These are phyloP conservation scores for Knoxia roxburghii DNA, from an alignment of 257 asterid species.

Conservation along the genomic window DNA sequence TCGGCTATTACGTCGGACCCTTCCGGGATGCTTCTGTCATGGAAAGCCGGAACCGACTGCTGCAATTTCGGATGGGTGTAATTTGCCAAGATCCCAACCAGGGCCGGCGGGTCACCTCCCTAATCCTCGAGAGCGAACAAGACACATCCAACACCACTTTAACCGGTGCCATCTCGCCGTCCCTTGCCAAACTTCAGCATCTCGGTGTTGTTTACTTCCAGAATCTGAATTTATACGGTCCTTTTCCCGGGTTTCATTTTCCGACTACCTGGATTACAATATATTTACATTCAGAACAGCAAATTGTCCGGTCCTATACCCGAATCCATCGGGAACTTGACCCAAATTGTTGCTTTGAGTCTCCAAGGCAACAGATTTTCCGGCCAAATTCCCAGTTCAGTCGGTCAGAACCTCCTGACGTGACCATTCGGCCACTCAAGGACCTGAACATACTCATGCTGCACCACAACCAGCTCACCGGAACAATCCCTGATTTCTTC, in stretches of 20 bases:
- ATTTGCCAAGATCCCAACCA: constrained; percentile 28
- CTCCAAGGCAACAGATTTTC: constrained; percentile 54
- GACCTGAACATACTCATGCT: constrained; percentile 31
- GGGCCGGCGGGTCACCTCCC: constrained; percentile 51
- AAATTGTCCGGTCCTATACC: constrained; percentile 55
- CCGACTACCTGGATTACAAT: constrained; percentile 27
- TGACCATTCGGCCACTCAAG: constrained; percentile 41
- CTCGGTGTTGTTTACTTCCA: constrained; percentile 34
- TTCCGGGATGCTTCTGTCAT: constrained; percentile 44
- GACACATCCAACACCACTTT: constrained; percentile 26
- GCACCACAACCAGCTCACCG: constrained; percentile 43
- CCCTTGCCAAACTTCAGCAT: constrained; percentile 45
- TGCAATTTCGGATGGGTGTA: constrained; percentile 60
- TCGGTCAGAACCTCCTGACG: constrained; percentile 50
- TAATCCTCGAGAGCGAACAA: constrained; percentile 27
- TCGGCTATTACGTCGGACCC: constrained; percentile 68
- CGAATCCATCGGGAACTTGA: constrained; percentile 23
- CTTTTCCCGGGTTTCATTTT: constrained; percentile 45
- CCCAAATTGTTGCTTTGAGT: constrained; percentile 26
- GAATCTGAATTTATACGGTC: constrained; percentile 48
- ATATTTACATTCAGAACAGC: constrained; percentile 47
- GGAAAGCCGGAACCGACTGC: constrained; percentile 75
- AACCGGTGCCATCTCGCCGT: constrained; percentile 56
- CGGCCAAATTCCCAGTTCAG: constrained; percentile 50
- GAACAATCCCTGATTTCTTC: constrained; percentile 54